Conservation (phyloP, 1,284 basidiomycete genomes). For the Puccinia triticina region DNA sequence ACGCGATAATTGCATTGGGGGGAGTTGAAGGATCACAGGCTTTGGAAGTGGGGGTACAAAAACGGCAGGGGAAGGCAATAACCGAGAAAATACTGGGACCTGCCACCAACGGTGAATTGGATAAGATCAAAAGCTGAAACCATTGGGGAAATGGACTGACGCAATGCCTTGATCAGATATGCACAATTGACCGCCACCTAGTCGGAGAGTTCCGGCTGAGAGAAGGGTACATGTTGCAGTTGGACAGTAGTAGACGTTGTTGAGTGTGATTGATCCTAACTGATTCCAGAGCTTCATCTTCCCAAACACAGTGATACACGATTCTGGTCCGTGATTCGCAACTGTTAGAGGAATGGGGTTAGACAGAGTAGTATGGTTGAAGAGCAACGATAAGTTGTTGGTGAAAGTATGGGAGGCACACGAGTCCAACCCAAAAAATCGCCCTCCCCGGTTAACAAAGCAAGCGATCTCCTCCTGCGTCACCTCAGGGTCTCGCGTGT, state of each 20-base stretch:
- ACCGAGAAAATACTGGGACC: background rate
- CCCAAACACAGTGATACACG: conserved; percentile 12
- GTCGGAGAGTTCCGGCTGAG: background rate
- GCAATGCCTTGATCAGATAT: background rate
- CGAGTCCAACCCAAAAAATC: conserved; percentile 9
- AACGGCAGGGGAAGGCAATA: background rate
- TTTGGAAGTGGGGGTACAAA: background rate
- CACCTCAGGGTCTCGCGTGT: background rate
- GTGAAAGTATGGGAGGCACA: conserved; percentile 11
- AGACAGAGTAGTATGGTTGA: background rate
- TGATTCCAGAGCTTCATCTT: background rate
- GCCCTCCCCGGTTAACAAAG: background rate
- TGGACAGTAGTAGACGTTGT: conserved; percentile 19
- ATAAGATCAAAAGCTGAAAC: background rate
- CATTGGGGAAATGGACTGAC: background rate
- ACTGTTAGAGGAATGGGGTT: background rate
- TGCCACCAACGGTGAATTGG: background rate
- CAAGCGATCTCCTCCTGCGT: background rate
- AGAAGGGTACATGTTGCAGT: background rate
- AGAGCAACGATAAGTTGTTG: background rate
- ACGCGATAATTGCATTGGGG: background rate
- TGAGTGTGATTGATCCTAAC: background rate
- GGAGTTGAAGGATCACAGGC: background rate
- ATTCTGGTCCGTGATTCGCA: background rate
- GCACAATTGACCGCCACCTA: background rate